Percentiles rank a stretch among this genome's conserved stretches.
Conservation (phyloP, 768 basidiomycete genomes). For the Naganishia friedmannii region DNA sequence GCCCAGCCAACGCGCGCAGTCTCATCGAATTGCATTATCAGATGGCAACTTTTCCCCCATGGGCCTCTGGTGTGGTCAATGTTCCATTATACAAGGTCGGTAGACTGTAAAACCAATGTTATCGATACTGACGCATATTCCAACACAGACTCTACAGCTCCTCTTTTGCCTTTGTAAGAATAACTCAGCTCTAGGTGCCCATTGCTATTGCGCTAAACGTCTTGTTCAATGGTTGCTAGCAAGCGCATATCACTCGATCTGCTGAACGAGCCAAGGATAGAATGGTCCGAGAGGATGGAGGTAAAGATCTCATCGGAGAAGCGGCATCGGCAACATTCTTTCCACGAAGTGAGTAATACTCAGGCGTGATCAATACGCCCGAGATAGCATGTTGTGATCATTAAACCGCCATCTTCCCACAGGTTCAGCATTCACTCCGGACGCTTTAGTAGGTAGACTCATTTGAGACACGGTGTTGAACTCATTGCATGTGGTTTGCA, state of each 20-base stretch:
- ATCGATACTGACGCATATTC: not conserved
- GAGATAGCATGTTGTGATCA: not conserved
- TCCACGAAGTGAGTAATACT: constrained; percentile 43
- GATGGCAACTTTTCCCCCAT: constrained; percentile 21
- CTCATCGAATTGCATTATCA: not conserved
- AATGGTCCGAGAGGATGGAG: not conserved
- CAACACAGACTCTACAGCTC: constrained; percentile 27
- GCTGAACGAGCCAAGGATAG: constrained; percentile 24
- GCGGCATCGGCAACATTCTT: constrained; percentile 33
- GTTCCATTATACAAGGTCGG: constrained; percentile 28
- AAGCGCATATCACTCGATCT: constrained; percentile 29
- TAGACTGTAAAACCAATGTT: not conserved
- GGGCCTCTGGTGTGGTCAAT: constrained; percentile 27
- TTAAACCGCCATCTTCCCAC: not conserved
- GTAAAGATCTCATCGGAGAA: constrained; percentile 1
- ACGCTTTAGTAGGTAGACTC: constrained; percentile 20
- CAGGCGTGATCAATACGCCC: too few species aligned
- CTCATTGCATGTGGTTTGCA: constrained; percentile 6
- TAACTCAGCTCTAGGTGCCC: not conserved
- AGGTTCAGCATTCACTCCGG: constrained; percentile 38
- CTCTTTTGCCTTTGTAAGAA: constrained; percentile 32
- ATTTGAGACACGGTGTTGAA: too few species aligned
- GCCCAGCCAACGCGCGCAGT: not conserved
- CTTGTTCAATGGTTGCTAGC: not conserved
- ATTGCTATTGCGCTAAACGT: not conserved